Evolutionary conservation across 2,329 filamentous ascomycete genomes (phyloP).

Genomic region (Coniochaeta pulveracea): DNA sequence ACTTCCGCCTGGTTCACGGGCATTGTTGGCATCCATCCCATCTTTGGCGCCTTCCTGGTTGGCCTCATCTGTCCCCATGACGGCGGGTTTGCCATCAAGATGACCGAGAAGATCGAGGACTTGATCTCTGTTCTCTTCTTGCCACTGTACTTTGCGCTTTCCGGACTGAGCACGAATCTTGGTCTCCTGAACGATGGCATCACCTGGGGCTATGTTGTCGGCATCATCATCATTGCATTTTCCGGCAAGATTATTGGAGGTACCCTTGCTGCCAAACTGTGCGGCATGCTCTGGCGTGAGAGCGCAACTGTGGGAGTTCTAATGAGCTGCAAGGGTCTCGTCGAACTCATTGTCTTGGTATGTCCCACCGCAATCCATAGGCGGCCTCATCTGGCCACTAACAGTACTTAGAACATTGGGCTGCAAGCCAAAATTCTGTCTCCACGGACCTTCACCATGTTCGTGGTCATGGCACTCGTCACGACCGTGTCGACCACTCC

Average conservation of each 20-base stretch:
- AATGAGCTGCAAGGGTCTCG: constrained; percentile 95
- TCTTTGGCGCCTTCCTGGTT: constrained; percentile 86
- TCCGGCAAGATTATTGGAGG: constrained; percentile 76
- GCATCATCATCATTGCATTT: constrained; percentile 72
- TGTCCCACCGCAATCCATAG: constrained; percentile 17
- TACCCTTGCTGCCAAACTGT: constrained; percentile 62
- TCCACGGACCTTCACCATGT: constrained; percentile 77
- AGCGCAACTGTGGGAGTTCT: constrained; percentile 76
- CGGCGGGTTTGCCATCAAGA: constrained; percentile 78
- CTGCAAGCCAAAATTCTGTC: constrained; percentile 75
- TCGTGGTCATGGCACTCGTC: constrained; percentile 84
- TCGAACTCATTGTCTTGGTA: constrained; percentile 89
- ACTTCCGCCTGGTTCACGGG: constrained; percentile 76
- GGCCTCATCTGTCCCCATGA: constrained; percentile 87
- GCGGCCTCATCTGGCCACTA: constrained; percentile 2
- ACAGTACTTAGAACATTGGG: constrained; percentile 48
- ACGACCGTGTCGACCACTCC: constrained; percentile 81
- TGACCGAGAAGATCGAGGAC: constrained; percentile 93
- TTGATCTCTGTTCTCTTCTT: constrained; percentile 73
- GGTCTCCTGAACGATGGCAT: constrained; percentile 72
- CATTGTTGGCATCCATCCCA: constrained; percentile 86
- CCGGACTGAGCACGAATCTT: constrained; percentile 78
- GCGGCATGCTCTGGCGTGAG: constrained; percentile 80
- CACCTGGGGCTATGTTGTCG: constrained; percentile 84
- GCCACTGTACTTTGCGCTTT: constrained; percentile 87